Evolutionary conservation across 257 asterid species (phyloP).

Genomic region (Solanum peruvianum): DNA sequence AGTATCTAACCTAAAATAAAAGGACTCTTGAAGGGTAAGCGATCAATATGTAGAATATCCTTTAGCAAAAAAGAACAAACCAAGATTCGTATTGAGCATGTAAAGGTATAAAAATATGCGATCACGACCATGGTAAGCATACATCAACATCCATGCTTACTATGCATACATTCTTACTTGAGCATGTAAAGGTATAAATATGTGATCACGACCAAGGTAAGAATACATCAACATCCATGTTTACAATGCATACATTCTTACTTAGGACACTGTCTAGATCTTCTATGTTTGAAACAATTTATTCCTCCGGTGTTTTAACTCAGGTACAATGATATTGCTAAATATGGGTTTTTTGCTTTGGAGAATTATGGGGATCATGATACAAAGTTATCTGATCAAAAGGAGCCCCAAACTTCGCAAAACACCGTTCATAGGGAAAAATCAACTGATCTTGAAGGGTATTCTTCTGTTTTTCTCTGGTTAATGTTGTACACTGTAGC

Average conservation of each 20-base stretch:
- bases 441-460: slow-evolving; percentile 68
- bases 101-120: background rate
- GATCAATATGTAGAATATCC: background rate
- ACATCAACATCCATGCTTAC: background rate
- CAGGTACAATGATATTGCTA: slow-evolving; percentile 94
- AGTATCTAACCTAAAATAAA: background rate
- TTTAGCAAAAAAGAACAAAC: background rate
- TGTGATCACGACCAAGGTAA: background rate
- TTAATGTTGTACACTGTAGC: slow-evolving; percentile 1
- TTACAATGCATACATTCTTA: background rate
- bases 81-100: background rate
- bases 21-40: background rate
- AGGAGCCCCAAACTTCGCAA: slow-evolving; percentile 18
- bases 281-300: background rate
- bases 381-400: slow-evolving; percentile 26
- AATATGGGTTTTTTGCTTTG: slow-evolving; percentile 63
- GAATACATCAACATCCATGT: background rate
- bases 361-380: slow-evolving; percentile 29
- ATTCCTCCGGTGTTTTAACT: background rate
- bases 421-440: slow-evolving; percentile 27
- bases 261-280: background rate
- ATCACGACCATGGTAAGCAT: background rate
- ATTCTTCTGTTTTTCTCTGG: background rate
- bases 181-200: background rate
- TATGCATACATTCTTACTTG: background rate